Base-by-base conservation (phyloP, 2,329 filamentous ascomycete genomes). In the Albifimbria verrucaria region DNA sequence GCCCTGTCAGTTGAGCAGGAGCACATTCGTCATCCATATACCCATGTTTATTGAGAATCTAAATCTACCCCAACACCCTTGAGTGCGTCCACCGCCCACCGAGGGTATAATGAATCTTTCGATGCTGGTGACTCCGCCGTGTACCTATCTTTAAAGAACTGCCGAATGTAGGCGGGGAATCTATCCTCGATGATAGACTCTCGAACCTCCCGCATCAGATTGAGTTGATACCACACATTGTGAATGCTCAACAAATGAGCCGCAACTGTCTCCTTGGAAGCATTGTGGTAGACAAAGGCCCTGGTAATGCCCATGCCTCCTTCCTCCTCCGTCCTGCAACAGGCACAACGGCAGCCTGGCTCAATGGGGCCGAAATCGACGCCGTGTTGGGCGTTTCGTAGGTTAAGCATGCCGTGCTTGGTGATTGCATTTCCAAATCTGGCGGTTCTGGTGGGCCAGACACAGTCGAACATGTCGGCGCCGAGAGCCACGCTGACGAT, bases 401-500 rank as follows among this genome's bases (percentile, higher is more conserved):
- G 76, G 68, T 96, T 97, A 45, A 97, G 74, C n/a, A 90, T 83
- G 11, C 94, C 95, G 42, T 77, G 64, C 52, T 84, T 82, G 2
- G 93, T 97, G 54, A 99, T 83, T 36, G 93, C 94, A 66, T 97
- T 97, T 55, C 95, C 94, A 66, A 99, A 99, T 28, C 94, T 86
- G 67, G 94, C 94, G 32, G 94, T 99, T 51, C 94, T 81, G 4
- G 94, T 97, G 1, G 94, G 95, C 94, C 94, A 99, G 7, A 99
- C 94, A 67, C 95, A 99, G 73, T 99, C 94, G 68, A 99, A 99
- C 94, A 99, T 99, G 72, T 99, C 94, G 48, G 94, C 94, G 3
- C 94, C 94, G 1, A 99, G 80, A 1, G 94, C 94, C 4, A 97
- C 87, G 50, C 91, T 95, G 39, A 99, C 92, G 2, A 99, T 83